Base-by-base conservation (phyloP, 1,284 basidiomycete genomes). In the Ustilago bromivora region DNA sequence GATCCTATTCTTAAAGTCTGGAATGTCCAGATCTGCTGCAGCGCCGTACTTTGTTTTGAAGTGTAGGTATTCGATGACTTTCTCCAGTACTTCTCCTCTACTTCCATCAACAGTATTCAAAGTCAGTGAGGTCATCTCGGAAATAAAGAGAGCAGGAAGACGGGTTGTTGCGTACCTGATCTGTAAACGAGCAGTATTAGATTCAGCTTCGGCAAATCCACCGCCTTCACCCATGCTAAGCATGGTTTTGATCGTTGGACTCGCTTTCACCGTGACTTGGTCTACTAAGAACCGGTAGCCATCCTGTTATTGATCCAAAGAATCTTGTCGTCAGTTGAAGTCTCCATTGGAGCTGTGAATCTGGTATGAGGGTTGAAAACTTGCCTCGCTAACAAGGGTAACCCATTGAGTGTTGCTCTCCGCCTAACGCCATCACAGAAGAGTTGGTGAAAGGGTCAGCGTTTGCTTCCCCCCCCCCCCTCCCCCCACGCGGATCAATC, bases 1-100 rank as follows among this genome's bases (percentile, higher is more conserved):
- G 66, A 95, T 90, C 19, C 93, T 89, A 70, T 94, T 92, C 82
- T 90, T 88, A 75, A 94, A 92, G 71, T 94, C 93, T 0, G 93
- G 92, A 23, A 94, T 88, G 52, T 93, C 92, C 75, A 92, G 91
- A 72, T 91, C 92, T 2, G 89, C 86, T 0, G 87, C 88, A 15
- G 88, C 88, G 65, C 91, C 89, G 83, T 93, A 93, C 67, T 91
- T 88, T 0, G 90, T 88, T 87, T 92, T 93, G 89, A 92, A 94
- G 61, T 90, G 87, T 86, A 95, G 91, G 82, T 93, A 95, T 84
- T 95, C 93, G 46, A 92, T 88, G 36, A 94, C 88, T 82, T 93
- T 94, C 85, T 94, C 93, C 2, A 93, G 90, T 32, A 94, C 91
- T 43, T 91, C 89, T 3, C 90, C 91, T 35, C 93, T 93, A 80